Percentiles rank a stretch among this genome's conserved stretches.
Conservation (phyloP, 139 green algal species). For the Chlamydomonas sphaeroides region DNA sequence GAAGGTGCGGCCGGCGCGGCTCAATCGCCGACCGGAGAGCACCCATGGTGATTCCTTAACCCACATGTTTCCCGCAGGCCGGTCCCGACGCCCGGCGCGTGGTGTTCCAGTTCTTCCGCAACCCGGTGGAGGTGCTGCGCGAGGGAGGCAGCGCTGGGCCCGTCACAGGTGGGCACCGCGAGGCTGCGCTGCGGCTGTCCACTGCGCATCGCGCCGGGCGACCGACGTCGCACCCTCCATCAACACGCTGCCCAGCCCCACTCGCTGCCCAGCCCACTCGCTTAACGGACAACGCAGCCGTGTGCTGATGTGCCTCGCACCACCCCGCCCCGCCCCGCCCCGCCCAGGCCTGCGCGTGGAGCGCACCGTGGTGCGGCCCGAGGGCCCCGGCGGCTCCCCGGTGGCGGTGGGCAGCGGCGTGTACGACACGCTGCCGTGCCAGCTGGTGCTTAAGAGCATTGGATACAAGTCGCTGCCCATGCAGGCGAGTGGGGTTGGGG, state of each 20-base stretch:
- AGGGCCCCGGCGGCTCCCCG: background rate
- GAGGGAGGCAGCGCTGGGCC: background rate
- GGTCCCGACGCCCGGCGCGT: conserved; percentile 46
- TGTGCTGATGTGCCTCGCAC: too few relatives aligned
- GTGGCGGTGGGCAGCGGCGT: conserved; percentile 72
- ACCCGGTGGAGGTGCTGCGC: conserved; percentile 63
- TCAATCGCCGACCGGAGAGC: too few relatives aligned
- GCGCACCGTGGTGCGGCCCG: conserved; percentile 42
- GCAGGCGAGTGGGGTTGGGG: conserved; percentile 26
- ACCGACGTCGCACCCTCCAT: background rate
- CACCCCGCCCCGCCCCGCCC: background rate
- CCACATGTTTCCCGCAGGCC: too few relatives aligned
- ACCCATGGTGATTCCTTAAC: too few relatives aligned
- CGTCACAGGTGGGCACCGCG: too few relatives aligned
- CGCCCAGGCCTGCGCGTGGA: conserved; percentile 44
- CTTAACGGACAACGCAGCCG: too few relatives aligned
- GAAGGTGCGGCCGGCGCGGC: too few relatives aligned
- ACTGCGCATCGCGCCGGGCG: too few relatives aligned
- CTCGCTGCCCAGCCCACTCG: background rate
- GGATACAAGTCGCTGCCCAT: conserved; percentile 81
- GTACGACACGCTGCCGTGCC: conserved; percentile 64
- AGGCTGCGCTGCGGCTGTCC: too few relatives aligned
- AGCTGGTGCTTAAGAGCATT: conserved; percentile 86
- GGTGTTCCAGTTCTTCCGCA: conserved; percentile 82
- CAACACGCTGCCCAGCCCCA: background rate